These are phyloP conservation scores for Epichloe elymi DNA, from an alignment of 2,329 filamentous ascomycete genomes.

Conservation along the genomic window DNA sequence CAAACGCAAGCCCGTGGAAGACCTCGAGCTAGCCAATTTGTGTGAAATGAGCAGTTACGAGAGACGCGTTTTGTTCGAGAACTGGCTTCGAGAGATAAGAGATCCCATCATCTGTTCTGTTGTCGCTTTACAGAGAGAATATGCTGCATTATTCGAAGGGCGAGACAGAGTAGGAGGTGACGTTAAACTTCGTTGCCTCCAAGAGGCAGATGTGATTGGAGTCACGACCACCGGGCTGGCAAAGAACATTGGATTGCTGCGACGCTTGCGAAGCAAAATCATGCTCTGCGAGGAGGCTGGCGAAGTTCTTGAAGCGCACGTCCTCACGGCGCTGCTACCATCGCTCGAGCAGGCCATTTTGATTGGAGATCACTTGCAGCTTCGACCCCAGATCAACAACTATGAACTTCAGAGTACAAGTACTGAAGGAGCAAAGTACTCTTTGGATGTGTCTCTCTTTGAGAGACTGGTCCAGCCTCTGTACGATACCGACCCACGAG, in stretches of 20 bases:
- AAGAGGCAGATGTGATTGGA: slow-evolving; percentile 36
- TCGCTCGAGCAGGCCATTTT: slow-evolving; percentile 47
- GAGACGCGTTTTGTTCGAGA: not conserved
- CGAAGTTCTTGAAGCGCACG: slow-evolving; percentile 53
- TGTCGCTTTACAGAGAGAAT: not conserved
- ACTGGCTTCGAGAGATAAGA: not conserved
- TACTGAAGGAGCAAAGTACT: slow-evolving; percentile 31
- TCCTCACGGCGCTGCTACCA: slow-evolving; percentile 45
- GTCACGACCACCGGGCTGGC: slow-evolving; percentile 49
- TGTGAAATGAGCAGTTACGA: not conserved
- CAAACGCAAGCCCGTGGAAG: not conserved
- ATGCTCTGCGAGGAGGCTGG: slow-evolving; percentile 56
- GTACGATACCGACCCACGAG: slow-evolving; percentile 10
- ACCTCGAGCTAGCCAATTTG: not conserved
- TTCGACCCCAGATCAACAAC: slow-evolving; percentile 45
- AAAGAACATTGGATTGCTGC: slow-evolving; percentile 33
- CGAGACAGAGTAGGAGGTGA: not conserved
- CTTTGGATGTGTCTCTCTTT: slow-evolving; percentile 47
- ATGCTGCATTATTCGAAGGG: not conserved
- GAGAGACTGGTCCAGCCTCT: slow-evolving; percentile 38
- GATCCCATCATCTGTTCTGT: not conserved
- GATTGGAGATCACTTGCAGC: slow-evolving; percentile 51
- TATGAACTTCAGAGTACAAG: slow-evolving; percentile 40
- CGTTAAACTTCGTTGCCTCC: slow-evolving; percentile 11
- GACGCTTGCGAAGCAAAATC: slow-evolving; percentile 37